Base-by-base conservation (phyloP, 176 grass and related monocot species). In the Secale cereale region DNA sequence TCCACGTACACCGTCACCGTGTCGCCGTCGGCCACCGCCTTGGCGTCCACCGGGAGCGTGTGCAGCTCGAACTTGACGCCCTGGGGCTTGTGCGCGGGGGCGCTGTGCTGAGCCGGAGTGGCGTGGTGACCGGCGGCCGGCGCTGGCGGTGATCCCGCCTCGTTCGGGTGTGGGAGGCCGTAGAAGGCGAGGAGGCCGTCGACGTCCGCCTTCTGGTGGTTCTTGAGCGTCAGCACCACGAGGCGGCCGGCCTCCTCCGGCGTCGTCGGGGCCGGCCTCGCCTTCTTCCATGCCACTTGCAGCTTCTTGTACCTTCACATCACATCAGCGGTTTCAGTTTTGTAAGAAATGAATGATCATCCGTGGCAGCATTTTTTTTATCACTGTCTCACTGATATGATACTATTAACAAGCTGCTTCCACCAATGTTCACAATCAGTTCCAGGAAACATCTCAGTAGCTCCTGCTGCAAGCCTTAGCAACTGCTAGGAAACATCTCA, bases 11-110 rank as follows among this genome's bases (percentile, higher is more conserved):
- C 97, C 11, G 92, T 99, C 29, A 99, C 27, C 12, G 93, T 99
- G 65, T 99, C 97, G 36, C 97, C 97, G 62, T 99, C 97, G 3
- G 93, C 83, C 2, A 99, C 88, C 19, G 93, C 78, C 87, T 92
- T 99, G 30, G 90, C 85, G 64, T 99, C 97, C 33, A 96, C 91
- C 93, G 97, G 97, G 52, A 99, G 93, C 39, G 97, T 96, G 37
- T 96, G 90, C 27, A 99, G 88, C 80, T 99, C 97, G 50, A 89
- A 92, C 79, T 96, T 99, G 66, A 82, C 88, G 27, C 88, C 90
- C 27, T 97, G 70, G 0, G 92, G 91, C 57, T 92, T 94, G 2
- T 81, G 81, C 35, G 78, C 37, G 11, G 77, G 62, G 30, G 83
- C 35, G 39, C 78, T 63, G 43, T 81, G 85, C 63, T 82, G 87